Conservation (phyloP, 1,139 yeast species). For the Kodamaea ohmeri region DNA sequence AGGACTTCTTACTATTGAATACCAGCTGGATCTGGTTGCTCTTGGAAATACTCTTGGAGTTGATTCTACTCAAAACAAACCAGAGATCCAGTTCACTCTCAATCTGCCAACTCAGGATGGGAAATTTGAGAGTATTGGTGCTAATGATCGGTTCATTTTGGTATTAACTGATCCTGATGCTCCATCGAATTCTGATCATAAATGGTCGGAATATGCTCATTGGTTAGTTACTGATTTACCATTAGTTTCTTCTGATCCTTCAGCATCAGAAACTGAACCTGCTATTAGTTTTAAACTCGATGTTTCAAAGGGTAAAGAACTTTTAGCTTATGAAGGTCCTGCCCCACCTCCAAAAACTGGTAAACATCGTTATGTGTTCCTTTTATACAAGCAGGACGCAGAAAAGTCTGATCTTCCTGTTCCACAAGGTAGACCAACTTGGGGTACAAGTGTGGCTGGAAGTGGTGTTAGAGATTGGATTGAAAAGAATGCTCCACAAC, state of each 20-base stretch:
- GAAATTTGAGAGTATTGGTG: constrained; percentile 37
- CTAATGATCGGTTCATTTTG: constrained; percentile 62
- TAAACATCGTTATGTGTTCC: constrained; percentile 74
- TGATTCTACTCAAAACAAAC: constrained; percentile 61
- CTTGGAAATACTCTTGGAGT: constrained; percentile 74
- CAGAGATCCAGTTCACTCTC: constrained; percentile 65
- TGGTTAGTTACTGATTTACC: constrained; percentile 66
- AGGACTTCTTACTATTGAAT: constrained; percentile 47
- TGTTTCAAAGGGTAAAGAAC: constrained; percentile 35
- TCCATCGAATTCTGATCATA: constrained; percentile 75
- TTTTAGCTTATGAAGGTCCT: constrained; percentile 64
- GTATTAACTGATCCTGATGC: constrained; percentile 94
- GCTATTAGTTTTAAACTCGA: constrained; percentile 36
- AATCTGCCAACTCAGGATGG: constrained; percentile 42
- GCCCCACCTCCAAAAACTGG: constrained; percentile 85
- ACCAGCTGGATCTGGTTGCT: constrained; percentile 60
- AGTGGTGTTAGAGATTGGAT: constrained; percentile 75
- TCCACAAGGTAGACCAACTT: constrained; percentile 67
- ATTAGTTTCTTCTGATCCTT: constrained; percentile 32
- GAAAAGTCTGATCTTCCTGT: constrained; percentile 25
- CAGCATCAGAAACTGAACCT: constrained; percentile 23
- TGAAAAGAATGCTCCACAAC: constrained; percentile 56
- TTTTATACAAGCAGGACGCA: constrained; percentile 65
- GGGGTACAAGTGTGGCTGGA: constrained; percentile 82
- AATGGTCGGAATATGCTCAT: constrained; percentile 88